A percentile compares a stretch with the other conserved stretches of the same genome.
Conservation (phyloP, 2,329 filamentous ascomycete genomes). For the Monilinia polystroma region DNA sequence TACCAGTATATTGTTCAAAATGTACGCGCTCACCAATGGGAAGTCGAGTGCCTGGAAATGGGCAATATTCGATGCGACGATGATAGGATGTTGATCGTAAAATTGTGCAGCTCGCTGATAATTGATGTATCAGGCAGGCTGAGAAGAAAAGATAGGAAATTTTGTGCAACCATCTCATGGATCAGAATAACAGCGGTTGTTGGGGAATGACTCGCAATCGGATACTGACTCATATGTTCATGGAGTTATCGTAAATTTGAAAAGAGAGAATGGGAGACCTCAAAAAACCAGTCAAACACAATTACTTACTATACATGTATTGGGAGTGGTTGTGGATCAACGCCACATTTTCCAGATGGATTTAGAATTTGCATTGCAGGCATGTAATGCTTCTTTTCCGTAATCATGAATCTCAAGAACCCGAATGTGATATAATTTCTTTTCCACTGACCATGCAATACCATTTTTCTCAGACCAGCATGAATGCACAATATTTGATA, state of each 20-base stretch:
- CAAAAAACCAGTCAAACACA: not conserved
- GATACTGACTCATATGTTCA: not conserved
- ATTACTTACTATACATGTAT: not conserved
- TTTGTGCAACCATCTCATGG: not conserved
- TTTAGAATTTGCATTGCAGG: not conserved
- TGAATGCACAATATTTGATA: no score
- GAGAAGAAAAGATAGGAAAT: not conserved
- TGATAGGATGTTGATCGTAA: not conserved
- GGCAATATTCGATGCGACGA: not conserved
- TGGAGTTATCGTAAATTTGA: not conserved
- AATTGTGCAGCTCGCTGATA: not conserved
- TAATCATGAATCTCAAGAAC: no score
- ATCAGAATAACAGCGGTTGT: not conserved
- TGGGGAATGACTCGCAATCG: not conserved
- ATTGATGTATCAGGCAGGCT: not conserved
- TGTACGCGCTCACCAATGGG: not conserved
- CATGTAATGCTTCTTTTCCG: not conserved
- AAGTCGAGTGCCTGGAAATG: not conserved
- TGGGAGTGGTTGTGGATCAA: not conserved
- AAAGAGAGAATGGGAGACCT: not conserved
- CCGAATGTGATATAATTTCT: no score
- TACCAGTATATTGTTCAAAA: slow-evolving; percentile 11
- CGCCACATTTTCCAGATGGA: not conserved
- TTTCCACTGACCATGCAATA: no score
- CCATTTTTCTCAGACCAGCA: no score